Conservation (phyloP, 352 stramenopile species). For the Phytophthora nicotianae region DNA sequence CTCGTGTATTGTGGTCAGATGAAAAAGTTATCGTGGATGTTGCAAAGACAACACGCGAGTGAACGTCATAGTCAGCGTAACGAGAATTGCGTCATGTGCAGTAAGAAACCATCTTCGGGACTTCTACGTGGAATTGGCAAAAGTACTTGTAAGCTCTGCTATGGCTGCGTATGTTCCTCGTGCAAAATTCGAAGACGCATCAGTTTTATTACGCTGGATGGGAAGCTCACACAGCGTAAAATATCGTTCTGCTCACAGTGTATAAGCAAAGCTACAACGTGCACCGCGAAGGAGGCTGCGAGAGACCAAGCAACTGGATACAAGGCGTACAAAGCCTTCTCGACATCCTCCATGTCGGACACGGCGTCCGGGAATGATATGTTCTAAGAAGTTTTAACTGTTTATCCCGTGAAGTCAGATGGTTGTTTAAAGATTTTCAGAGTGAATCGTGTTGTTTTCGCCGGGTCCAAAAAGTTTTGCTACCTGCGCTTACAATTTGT, state of each 20-base stretch:
- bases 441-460: not conserved
- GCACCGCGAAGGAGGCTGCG: conserved; percentile 23
- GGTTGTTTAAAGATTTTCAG: not conserved
- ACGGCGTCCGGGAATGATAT: conserved; percentile 5
- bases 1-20: conserved; percentile 54
- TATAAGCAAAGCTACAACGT: conserved; percentile 28
- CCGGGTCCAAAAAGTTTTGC: too few relatives aligned
- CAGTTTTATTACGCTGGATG: conserved; percentile 38
- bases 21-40: conserved; percentile 59
- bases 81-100: conserved; percentile 34
- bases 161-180: conserved; percentile 31
- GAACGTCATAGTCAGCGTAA: conserved; percentile 12
- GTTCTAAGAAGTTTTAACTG: conserved; percentile 4
- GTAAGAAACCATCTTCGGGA: conserved; percentile 23
- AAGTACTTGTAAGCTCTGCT: conserved; percentile 34
- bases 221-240: conserved; percentile 36
- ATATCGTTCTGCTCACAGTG: conserved; percentile 43
- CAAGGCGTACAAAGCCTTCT: conserved; percentile 28
- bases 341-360: conserved; percentile 21
- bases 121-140: conserved; percentile 25
- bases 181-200: conserved; percentile 41
- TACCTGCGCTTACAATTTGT: too few relatives aligned
- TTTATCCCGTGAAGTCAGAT: not conserved
- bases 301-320: conserved; percentile 28
- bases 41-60: conserved; percentile 14